These are phyloP conservation scores for Mercurialis annua DNA, from an alignment of 345 rosid genomes.

Conservation along the genomic window DNA sequence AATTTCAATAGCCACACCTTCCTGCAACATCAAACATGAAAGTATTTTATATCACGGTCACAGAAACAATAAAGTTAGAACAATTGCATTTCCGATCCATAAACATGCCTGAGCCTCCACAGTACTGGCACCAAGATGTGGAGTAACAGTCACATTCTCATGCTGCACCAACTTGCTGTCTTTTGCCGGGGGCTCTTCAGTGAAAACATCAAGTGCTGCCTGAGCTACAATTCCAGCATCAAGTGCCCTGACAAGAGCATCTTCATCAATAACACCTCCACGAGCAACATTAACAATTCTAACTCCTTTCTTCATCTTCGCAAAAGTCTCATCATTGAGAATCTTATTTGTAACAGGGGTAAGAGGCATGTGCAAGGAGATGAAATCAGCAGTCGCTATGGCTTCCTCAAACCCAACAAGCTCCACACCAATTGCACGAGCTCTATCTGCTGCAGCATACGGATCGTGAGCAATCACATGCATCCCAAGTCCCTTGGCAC, in stretches of 20 bases:
- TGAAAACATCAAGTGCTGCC: constrained; percentile 33
- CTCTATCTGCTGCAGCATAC: constrained; percentile 26
- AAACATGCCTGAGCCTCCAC: constrained; percentile 25
- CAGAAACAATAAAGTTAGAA: background rate
- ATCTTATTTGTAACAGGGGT: constrained; percentile 26
- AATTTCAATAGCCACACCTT: constrained; percentile 33
- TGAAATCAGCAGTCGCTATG: constrained; percentile 24
- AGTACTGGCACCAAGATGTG: constrained; percentile 36
- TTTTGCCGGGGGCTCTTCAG: constrained; percentile 23
- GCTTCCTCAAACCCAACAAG: constrained; percentile 22
- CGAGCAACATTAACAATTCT: constrained; percentile 32
- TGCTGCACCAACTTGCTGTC: constrained; percentile 29
- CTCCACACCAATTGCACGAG: constrained; percentile 24
- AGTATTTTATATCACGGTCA: background rate
- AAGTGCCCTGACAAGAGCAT: constrained; percentile 26
- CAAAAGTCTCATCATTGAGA: constrained; percentile 28
- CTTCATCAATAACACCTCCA: constrained; percentile 33
- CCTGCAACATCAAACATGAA: constrained; percentile 17
- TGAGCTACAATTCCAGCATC: constrained; percentile 35
- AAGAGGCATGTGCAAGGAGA: constrained; percentile 37
- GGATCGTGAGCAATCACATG: constrained; percentile 32
- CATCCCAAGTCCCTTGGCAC: constrained; percentile 34
- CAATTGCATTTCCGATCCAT: background rate
- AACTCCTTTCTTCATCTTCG: constrained; percentile 34
- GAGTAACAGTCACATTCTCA: constrained; percentile 27